phyloP scores from a whole-genome alignment of 768 basidiomycete genomes.

The Suillus tomentosus region DNA sequence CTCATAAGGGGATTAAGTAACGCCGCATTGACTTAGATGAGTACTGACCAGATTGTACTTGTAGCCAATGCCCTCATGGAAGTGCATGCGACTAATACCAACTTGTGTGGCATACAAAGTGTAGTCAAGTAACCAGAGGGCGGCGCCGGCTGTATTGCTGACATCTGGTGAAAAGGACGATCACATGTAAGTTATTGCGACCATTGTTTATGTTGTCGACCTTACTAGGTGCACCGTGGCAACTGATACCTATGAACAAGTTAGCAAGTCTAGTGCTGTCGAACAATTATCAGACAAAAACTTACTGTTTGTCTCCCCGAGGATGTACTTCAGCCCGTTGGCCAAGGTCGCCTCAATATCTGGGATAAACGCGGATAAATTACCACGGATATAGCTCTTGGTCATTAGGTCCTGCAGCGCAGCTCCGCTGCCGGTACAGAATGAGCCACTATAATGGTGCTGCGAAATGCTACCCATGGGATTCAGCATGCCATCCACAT shows the following conservation, averaged over 20 bases:
- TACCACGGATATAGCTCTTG: constrained; percentile 57
- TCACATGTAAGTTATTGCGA: neutral
- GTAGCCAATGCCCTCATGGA: constrained; percentile 70
- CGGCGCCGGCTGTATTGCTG: constrained; percentile 70
- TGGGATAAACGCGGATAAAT: constrained; percentile 50
- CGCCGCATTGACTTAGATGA: neutral
- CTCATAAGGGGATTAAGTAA: neutral
- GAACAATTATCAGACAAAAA: constrained; percentile 22
- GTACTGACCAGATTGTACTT: constrained; percentile 62
- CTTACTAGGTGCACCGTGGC: constrained; percentile 38
- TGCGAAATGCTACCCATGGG: constrained; percentile 38
- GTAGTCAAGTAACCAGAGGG: constrained; percentile 70
- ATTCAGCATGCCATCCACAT: constrained; percentile 11
- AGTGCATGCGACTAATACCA: constrained; percentile 56
- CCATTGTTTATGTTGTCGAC: neutral
- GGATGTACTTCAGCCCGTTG: constrained; percentile 53
- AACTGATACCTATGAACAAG: constrained; percentile 31
- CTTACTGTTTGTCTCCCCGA: constrained; percentile 65
- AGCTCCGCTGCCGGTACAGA: constrained; percentile 55
- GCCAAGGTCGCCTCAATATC: constrained; percentile 55
- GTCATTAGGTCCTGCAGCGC: constrained; percentile 67
- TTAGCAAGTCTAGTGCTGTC: neutral
- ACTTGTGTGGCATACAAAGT: constrained; percentile 57
- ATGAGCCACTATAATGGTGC: constrained; percentile 56
- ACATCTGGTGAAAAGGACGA: constrained; percentile 42